These are phyloP conservation scores for Glebionis coronaria DNA, from an alignment of 129 eudicot species.

Conservation along the genomic window DNA sequence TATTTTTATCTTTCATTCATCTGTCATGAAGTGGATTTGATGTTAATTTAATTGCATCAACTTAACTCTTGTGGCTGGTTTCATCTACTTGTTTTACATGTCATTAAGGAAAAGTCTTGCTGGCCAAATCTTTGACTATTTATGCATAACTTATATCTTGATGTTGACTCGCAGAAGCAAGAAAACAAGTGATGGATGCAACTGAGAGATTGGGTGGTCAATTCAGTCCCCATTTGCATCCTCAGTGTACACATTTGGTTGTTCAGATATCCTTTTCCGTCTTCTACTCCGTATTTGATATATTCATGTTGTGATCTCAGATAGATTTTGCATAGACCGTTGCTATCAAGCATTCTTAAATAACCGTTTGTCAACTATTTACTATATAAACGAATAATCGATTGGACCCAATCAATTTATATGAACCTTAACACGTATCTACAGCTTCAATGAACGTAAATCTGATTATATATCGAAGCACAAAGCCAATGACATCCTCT, in stretches of 20 bases:
- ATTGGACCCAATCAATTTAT: neutral
- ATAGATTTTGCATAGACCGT: conserved; percentile 10
- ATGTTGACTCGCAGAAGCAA: conserved; percentile 57
- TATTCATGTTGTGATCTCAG: conserved; percentile 8
- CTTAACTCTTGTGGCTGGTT: conserved; percentile 25
- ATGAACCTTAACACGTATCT: conserved; percentile 41
- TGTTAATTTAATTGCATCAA: conserved; percentile 11
- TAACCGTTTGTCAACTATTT: conserved; percentile 9
- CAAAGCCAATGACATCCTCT: conserved; percentile 46
- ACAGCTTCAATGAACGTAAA: conserved; percentile 71
- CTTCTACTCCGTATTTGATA: conserved; percentile 1
- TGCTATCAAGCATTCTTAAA: conserved; percentile 6
- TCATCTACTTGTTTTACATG: conserved; percentile 24
- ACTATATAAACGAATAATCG: neutral
- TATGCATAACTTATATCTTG: conserved; percentile 16
- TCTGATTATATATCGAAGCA: conserved; percentile 58
- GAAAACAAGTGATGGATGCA: conserved; percentile 87
- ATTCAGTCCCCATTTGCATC: conserved; percentile 83
- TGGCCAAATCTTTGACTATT: conserved; percentile 26
- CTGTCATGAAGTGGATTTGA: conserved; percentile 23
- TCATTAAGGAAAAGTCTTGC: conserved; percentile 30
- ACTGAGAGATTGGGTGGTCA: conserved; percentile 90
- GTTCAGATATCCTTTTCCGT: conserved; percentile 82
- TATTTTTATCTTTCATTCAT: conserved; percentile 12
- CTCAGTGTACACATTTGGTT: conserved; percentile 92